Evolutionary conservation across 768 basidiomycete genomes (phyloP).

Genomic region (Hemileccinum impolitum): DNA sequence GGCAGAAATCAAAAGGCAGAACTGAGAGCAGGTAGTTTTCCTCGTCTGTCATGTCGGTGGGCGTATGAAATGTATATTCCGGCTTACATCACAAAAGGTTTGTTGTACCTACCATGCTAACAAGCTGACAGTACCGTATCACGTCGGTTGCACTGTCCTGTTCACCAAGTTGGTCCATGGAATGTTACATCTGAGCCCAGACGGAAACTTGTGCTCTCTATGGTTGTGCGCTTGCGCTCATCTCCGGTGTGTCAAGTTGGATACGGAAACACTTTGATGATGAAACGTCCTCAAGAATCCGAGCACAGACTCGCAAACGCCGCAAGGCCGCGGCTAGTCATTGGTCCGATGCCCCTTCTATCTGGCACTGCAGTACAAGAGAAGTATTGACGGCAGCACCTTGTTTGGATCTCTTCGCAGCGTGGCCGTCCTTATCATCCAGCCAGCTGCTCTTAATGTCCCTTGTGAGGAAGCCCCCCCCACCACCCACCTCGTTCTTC

Average conservation of each 20-base stretch:
- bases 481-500: conserved; percentile 8
- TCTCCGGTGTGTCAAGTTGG: conserved; percentile 23
- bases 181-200: conserved; percentile 15
- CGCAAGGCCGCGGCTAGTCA: conserved; percentile 28
- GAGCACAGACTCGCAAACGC: conserved; percentile 24
- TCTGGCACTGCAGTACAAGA: conserved; percentile 25
- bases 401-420: conserved; percentile 23
- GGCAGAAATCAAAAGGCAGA: conserved; percentile 15
- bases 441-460: conserved; percentile 27
- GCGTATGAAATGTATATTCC: conserved; percentile 26
- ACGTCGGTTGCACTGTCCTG: conserved; percentile 15
- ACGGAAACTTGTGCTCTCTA: conserved; percentile 18
- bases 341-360: conserved; percentile 26
- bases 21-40: conserved; percentile 25
- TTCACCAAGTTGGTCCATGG: conserved; percentile 19
- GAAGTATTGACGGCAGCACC: conserved; percentile 26
- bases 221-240: conserved; percentile 18
- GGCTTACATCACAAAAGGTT: conserved; percentile 20
- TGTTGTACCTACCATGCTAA: conserved; percentile 29
- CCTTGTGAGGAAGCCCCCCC: conserved; percentile 9
- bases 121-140: conserved; percentile 20
- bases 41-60: conserved; percentile 18
- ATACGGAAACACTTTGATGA: conserved; percentile 21
- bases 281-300: conserved; percentile 32
- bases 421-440: conserved; percentile 27